Percentiles rank a stretch among this genome's conserved stretches.
phyloP scores from a whole-genome alignment of 2,329 filamentous ascomycete genomes.

The Fusarium humuli region DNA sequence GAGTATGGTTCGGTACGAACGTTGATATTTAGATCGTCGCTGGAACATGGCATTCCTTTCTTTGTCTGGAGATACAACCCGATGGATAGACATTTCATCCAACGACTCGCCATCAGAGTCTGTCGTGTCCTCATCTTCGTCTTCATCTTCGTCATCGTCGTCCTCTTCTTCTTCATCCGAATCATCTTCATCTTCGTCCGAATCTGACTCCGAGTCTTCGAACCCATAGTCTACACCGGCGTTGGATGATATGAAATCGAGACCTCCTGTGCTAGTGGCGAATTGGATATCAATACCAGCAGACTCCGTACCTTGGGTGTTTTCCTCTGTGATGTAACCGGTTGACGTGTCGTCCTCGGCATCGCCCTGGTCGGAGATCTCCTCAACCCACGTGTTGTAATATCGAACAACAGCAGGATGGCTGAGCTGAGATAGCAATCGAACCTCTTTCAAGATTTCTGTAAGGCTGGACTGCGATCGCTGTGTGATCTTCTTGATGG shows the following conservation, averaged over 20 bases:
- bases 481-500: slow-evolving; percentile 95
- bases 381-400: slow-evolving; percentile 94
- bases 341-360: slow-evolving; percentile 69
- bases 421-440: slow-evolving; percentile 89
- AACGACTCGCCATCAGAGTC: slow-evolving; percentile 59
- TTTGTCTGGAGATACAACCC: slow-evolving; percentile 48
- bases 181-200: slow-evolving; percentile 52
- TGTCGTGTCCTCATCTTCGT: slow-evolving; percentile 56
- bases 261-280: slow-evolving; percentile 78
- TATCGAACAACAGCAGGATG: slow-evolving; percentile 90
- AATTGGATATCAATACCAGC: slow-evolving; percentile 66
- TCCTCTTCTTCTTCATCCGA: slow-evolving; percentile 50
- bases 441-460: slow-evolving; percentile 86
- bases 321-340: slow-evolving; percentile 58
- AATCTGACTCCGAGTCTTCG: slow-evolving; percentile 58
- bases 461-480: slow-evolving; percentile 82
- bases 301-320: slow-evolving; percentile 54
- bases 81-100: slow-evolving; percentile 48
- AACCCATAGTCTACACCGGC: slow-evolving; percentile 83
- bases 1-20: slow-evolving; percentile 76
- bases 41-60: slow-evolving; percentile 47
- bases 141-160: not conserved
- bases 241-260: slow-evolving; percentile 94
- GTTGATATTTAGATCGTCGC: slow-evolving; percentile 56
- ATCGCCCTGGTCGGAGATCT: slow-evolving; percentile 65